phyloP scores from a whole-genome alignment of 2,329 filamentous ascomycete genomes.

The Xylaria sp. region DNA sequence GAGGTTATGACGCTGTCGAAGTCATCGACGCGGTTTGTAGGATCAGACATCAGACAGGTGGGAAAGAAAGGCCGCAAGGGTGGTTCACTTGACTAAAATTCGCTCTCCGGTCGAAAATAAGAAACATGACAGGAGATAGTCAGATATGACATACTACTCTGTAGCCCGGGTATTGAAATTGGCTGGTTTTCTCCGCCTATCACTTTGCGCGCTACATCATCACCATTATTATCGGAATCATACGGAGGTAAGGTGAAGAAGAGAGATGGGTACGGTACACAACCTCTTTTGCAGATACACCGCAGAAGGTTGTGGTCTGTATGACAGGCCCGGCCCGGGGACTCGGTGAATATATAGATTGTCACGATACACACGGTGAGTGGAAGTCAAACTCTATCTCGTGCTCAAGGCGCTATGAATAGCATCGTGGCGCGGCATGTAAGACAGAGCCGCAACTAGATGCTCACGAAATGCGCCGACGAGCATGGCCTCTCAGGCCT shows the following conservation, averaged over 20 bases:
- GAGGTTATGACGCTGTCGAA: conserved; percentile 9
- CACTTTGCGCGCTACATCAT: conserved; percentile 5
- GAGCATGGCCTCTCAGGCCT: conserved; percentile 5
- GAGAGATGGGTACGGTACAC: not conserved
- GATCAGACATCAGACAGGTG: not conserved
- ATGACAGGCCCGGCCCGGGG: conserved; percentile 2
- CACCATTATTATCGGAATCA: not conserved
- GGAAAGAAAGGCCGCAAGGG: not conserved
- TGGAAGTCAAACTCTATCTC: conserved; percentile 4
- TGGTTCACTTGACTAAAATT: not conserved
- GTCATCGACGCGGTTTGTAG: conserved; percentile 12
- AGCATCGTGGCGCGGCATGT: conserved; percentile 18
- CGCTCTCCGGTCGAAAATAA: too few species aligned
- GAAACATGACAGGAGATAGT: not conserved
- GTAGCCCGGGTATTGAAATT: not conserved
- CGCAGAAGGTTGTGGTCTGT: not conserved
- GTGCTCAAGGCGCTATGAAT: conserved; percentile 20
- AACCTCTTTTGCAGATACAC: not conserved
- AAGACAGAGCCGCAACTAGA: conserved; percentile 27
- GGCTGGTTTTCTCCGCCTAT: not conserved
- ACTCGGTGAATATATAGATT: conserved; percentile 10
- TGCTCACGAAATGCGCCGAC: conserved; percentile 8
- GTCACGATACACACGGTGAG: conserved; percentile 20
- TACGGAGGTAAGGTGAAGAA: not conserved
- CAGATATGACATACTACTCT: not conserved